These are phyloP conservation scores for Dictyostelium gargantuum DNA, from an alignment of 208 protist species.

Conservation along the genomic window DNA sequence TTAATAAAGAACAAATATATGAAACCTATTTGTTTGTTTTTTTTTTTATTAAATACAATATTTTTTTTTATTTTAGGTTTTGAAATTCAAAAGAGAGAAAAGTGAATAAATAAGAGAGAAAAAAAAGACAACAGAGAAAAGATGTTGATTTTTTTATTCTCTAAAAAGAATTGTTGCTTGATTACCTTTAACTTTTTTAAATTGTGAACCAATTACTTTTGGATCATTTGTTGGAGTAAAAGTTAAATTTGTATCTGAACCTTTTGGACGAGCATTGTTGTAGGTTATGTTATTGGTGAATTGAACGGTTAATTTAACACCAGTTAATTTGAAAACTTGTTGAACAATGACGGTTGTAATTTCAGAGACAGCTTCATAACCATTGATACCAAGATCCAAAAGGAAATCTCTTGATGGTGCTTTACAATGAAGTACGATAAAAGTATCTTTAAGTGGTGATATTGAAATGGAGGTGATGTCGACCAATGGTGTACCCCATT, in stretches of 20 bases:
- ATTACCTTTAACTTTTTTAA: constrained; percentile 14
- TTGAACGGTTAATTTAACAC: constrained; percentile 7
- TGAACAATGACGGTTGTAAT: constrained; percentile 53
- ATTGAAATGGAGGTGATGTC: constrained; percentile 14
- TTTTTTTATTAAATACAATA: too few species aligned
- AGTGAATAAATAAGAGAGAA: too few species aligned
- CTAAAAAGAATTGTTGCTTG: background rate
- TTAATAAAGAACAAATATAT: too few species aligned
- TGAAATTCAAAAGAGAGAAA: too few species aligned
- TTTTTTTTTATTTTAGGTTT: too few species aligned
- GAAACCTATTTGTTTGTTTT: too few species aligned
- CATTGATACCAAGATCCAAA: constrained; percentile 52
- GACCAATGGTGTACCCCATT: constrained; percentile 49
- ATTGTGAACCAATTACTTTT: constrained; percentile 6
- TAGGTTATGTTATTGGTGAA: constrained; percentile 15
- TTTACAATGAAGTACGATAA: constrained; percentile 43
- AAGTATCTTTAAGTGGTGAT: constrained; percentile 25
- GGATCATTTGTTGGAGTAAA: constrained; percentile 28
- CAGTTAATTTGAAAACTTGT: constrained; percentile 45
- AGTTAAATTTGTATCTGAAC: background rate
- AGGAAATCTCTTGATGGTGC: constrained; percentile 37
- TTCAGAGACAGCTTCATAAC: constrained; percentile 55
- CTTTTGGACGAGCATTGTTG: constrained; percentile 59
- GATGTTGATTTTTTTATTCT: background rate
- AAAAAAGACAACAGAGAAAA: too few species aligned